Conservation (phyloP, 2,329 filamentous ascomycete species). For the Aspergillus aculeatus region DNA sequence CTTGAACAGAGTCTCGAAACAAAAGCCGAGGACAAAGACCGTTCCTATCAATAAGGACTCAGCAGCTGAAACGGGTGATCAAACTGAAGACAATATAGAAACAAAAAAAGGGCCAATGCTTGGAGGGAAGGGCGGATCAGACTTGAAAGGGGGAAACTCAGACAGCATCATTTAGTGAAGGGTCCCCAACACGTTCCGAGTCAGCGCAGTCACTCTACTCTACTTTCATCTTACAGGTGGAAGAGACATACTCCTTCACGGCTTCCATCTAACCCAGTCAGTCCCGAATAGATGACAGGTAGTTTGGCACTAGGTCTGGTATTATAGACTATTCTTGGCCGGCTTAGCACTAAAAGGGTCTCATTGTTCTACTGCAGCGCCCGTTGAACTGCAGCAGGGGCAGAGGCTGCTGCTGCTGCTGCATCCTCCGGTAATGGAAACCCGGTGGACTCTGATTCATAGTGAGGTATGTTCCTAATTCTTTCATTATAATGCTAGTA, state of each 20-base stretch:
- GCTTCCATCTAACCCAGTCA: background rate
- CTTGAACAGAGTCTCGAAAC: background rate
- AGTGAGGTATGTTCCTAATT: background rate
- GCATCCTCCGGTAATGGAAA: no score
- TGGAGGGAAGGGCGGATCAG: background rate
- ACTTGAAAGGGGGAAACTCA: background rate
- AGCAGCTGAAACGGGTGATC: background rate
- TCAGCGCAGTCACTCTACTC: conserved; percentile 3
- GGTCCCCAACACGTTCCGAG: conserved; percentile 3
- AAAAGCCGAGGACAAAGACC: background rate
- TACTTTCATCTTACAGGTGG: background rate
- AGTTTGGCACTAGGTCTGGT: background rate
- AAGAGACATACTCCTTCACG: background rate
- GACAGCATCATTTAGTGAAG: background rate
- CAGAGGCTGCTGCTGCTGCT: no score
- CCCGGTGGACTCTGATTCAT: no score
- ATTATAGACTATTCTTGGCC: background rate
- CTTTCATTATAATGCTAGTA: background rate
- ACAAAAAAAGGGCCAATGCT: background rate
- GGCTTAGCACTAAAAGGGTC: background rate
- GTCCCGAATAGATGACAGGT: conserved; percentile 11
- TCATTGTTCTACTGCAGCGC: background rate
- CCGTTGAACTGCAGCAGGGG: background rate
- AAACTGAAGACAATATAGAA: background rate
- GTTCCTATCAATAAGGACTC: background rate